A percentile compares a stretch with the other conserved stretches of the same genome.
phyloP scores from a whole-genome alignment of 768 basidiomycete genomes.

The Boletales sp. region DNA sequence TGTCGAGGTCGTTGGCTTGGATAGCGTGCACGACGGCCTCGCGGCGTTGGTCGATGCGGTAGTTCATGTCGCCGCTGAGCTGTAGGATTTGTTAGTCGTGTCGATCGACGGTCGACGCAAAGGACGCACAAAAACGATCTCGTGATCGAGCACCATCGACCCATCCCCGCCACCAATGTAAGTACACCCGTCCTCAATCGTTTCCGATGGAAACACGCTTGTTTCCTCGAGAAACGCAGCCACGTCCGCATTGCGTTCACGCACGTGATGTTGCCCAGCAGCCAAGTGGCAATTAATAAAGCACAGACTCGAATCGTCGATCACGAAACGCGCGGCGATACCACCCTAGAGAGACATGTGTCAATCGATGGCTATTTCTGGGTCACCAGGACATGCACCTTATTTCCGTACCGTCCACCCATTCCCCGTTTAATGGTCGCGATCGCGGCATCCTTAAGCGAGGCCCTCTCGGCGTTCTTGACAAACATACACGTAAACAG shows the following conservation, averaged over 20 bases:
- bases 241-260: slow-evolving; percentile 83
- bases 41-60: slow-evolving; percentile 91
- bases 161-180: slow-evolving; percentile 93
- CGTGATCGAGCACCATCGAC: slow-evolving; percentile 90
- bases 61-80: slow-evolving; percentile 95
- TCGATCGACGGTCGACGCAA: not conserved
- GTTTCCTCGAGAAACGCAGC: slow-evolving; percentile 85
- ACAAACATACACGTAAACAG: slow-evolving; percentile 75
- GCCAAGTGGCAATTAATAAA: slow-evolving; percentile 97
- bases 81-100: slow-evolving; percentile 25
- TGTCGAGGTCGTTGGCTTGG: slow-evolving; percentile 58
- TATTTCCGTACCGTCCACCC: slow-evolving; percentile 92
- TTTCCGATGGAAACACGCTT: slow-evolving; percentile 53
- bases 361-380: not conserved
- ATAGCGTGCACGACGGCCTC: slow-evolving; percentile 76
- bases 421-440: slow-evolving; percentile 89
- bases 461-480: slow-evolving; percentile 58
- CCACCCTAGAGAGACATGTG: slow-evolving; percentile 58
- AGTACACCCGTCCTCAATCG: slow-evolving; percentile 52
- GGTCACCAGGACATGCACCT: slow-evolving; percentile 47
- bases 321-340: slow-evolving; percentile 82
- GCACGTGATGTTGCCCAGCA: slow-evolving; percentile 84
- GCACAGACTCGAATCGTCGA: slow-evolving; percentile 92
- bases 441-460: slow-evolving; percentile 67
- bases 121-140: slow-evolving; percentile 72